Conservation (phyloP, 2,329 filamentous ascomycete species). For the Fusarium sulawesiense region DNA sequence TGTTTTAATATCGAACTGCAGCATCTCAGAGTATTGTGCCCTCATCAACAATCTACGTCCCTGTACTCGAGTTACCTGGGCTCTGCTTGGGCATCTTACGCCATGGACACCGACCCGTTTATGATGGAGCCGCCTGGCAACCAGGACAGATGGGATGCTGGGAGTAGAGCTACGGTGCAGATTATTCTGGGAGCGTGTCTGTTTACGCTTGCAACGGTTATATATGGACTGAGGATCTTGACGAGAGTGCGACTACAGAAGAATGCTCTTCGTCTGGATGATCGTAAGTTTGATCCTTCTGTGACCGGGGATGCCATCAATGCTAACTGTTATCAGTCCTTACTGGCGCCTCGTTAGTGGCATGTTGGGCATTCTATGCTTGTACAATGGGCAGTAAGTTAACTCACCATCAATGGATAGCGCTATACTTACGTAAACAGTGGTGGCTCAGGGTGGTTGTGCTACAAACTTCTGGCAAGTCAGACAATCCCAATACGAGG, state of each 20-base stretch:
- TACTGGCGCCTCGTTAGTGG: constrained; percentile 35
- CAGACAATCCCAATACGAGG: constrained; percentile 20
- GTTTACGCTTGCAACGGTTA: constrained; percentile 27
- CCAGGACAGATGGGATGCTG: constrained; percentile 35
- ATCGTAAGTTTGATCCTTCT: background rate
- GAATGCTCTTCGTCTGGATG: constrained; percentile 31
- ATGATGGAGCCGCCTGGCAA: constrained; percentile 38
- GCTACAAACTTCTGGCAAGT: constrained; percentile 40
- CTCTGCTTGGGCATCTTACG: background rate
- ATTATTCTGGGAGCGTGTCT: constrained; percentile 28
- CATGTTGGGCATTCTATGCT: constrained; percentile 39
- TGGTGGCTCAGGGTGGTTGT: constrained; percentile 36
- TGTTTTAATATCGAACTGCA: background rate
- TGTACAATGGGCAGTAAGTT: constrained; percentile 42
- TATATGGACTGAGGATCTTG: constrained; percentile 28
- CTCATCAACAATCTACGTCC: too few relatives aligned
- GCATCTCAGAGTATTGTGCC: background rate
- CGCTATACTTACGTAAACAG: background rate
- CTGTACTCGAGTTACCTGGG: background rate
- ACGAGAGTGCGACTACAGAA: constrained; percentile 29
- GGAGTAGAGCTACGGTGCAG: constrained; percentile 21
- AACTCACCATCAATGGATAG: fast-evolving
- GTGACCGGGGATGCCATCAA: fast-evolving
- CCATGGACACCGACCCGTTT: constrained; percentile 26
- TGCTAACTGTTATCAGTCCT: constrained; percentile 17